Conservation (phyloP, 208 protist species). For the Trypanosoma mega region DNA sequence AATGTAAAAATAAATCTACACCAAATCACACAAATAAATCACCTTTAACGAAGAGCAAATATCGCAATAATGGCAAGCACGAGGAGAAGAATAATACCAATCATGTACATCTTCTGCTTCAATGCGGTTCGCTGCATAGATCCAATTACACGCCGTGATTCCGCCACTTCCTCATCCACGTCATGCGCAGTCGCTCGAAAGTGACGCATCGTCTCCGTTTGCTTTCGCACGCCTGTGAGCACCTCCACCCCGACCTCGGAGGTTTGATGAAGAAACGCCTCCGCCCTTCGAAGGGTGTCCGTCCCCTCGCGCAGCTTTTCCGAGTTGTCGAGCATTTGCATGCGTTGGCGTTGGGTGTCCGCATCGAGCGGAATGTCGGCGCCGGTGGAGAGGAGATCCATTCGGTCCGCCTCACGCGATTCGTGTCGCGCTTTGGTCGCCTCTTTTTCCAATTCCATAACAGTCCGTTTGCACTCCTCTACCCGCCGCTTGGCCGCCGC, state of each 20-base stretch:
- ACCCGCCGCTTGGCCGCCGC: slow-evolving; percentile 36
- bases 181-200: slow-evolving; percentile 51
- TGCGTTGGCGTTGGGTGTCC: slow-evolving; percentile 35
- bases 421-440: slow-evolving; percentile 37
- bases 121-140: slow-evolving; percentile 71
- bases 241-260: slow-evolving; percentile 48
- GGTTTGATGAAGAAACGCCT: slow-evolving; percentile 48
- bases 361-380: slow-evolving; percentile 37
- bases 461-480: slow-evolving; percentile 31
- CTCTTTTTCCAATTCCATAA: slow-evolving; percentile 38
- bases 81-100: slow-evolving; percentile 45
- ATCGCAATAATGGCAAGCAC: slow-evolving; percentile 11
- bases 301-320: slow-evolving; percentile 59
- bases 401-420: slow-evolving; percentile 46
- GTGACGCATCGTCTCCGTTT: slow-evolving; percentile 65
- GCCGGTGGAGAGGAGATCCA: slow-evolving; percentile 38
- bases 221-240: slow-evolving; percentile 44
- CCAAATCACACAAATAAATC: no score
- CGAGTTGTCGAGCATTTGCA: slow-evolving; percentile 51
- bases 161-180: slow-evolving; percentile 62
- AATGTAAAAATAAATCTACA: slow-evolving; percentile 5
- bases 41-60: no score
- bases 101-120: slow-evolving; percentile 59
- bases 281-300: slow-evolving; percentile 47
- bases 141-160: slow-evolving; percentile 45